phyloP scores from a whole-genome alignment of 1,284 basidiomycete genomes.

The Ceratorhiza oryzae-sativae region DNA sequence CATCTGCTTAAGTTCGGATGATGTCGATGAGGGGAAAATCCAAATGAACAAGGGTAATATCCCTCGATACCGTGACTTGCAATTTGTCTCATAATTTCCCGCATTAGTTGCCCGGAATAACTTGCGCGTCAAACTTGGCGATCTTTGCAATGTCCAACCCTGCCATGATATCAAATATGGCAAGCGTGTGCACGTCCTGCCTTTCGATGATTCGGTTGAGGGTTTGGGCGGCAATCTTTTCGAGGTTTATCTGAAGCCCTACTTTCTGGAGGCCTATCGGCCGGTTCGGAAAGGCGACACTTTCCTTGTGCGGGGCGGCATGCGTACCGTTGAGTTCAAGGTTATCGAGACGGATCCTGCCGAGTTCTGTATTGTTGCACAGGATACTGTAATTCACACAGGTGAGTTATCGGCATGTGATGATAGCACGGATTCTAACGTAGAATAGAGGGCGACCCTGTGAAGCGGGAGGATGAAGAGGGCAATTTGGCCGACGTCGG shows the following conservation, averaged over 20 bases:
- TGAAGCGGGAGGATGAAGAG: constrained; percentile 99
- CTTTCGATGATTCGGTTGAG: constrained; percentile 98
- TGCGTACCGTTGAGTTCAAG: constrained; percentile 99
- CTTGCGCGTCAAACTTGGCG: constrained; percentile 95
- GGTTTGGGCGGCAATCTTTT: constrained; percentile 97
- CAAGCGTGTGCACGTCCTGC: constrained; percentile 95
- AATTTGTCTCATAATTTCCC: neutral
- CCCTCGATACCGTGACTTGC: neutral
- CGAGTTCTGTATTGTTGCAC: constrained; percentile 96
- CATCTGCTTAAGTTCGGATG: constrained; percentile 93
- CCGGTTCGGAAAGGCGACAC: constrained; percentile 97
- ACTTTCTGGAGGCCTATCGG: constrained; percentile 99
- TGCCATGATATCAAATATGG: constrained; percentile 99
- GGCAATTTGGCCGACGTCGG: constrained; percentile 96
- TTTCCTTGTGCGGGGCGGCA: constrained; percentile 97
- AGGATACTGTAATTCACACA: constrained; percentile 96
- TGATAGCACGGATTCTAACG: constrained; percentile 43
- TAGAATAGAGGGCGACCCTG: constrained; percentile 88
- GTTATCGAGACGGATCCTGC: constrained; percentile 94
- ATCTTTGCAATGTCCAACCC: constrained; percentile 93
- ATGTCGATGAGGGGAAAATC: constrained; percentile 97
- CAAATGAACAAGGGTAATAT: constrained; percentile 90
- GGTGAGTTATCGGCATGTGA: constrained; percentile 61
- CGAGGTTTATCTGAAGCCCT: constrained; percentile 97
- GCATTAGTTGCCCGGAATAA: constrained; percentile 93